Evolutionary conservation across 257 asterid species (phyloP).

Genomic region (Solanum bulbocastanum): DNA sequence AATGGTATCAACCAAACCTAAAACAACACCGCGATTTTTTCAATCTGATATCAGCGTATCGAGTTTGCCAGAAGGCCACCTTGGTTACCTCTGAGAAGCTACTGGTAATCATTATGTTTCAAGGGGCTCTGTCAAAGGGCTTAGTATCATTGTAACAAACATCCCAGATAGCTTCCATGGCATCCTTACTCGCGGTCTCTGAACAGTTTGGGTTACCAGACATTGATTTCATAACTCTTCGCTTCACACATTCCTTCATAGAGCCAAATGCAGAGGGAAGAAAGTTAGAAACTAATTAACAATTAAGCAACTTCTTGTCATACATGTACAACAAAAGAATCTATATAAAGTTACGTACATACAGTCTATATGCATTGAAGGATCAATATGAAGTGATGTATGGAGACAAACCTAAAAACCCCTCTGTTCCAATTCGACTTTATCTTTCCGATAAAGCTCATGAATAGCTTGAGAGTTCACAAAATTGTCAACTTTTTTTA

Average conservation of each 20-base stretch:
- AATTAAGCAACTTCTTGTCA: neutral
- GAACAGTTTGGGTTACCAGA: constrained; percentile 68
- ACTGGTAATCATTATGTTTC: constrained; percentile 7
- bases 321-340: neutral
- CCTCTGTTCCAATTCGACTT: too few relatives aligned
- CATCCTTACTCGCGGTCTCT: constrained; percentile 66
- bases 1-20: neutral
- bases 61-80: neutral
- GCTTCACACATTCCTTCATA: constrained; percentile 65
- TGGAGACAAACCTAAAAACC: neutral
- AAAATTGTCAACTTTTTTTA: neutral
- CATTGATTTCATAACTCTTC: constrained; percentile 69
- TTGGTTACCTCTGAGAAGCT: neutral
- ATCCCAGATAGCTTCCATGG: constrained; percentile 94
- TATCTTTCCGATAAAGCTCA: neutral
- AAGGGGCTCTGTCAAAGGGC: constrained; percentile 72
- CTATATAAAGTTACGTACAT: neutral
- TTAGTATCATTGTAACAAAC: constrained; percentile 77
- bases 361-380: neutral
- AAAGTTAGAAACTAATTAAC: neutral
- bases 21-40: neutral
- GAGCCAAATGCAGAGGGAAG: neutral
- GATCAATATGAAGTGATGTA: neutral
- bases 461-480: neutral
- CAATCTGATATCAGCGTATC: neutral